Percentiles rank a stretch among this genome's conserved stretches.
phyloP scores from a whole-genome alignment of 345 rosid genomes.

The Eucalyptus curtisii region DNA sequence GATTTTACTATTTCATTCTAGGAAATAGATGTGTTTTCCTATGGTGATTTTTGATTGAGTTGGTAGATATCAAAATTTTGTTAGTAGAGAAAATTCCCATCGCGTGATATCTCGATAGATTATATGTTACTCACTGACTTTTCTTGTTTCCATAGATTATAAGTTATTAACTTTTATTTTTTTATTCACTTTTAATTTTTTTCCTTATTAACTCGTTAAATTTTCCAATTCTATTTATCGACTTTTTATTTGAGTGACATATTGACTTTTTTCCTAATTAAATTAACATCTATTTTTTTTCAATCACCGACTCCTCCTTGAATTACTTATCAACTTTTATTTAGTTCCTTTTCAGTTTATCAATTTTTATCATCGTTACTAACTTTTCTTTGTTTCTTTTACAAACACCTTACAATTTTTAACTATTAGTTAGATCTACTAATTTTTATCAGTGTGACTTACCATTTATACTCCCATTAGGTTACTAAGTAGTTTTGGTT shows the following conservation, averaged over 20 bases:
- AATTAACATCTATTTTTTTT: background rate
- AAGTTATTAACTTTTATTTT: background rate
- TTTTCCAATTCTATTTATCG: background rate
- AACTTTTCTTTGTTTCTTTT: background rate
- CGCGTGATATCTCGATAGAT: background rate
- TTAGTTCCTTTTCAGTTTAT: background rate
- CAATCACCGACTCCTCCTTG: background rate
- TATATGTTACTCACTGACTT: fast-evolving
- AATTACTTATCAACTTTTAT: background rate
- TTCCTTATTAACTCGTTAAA: background rate
- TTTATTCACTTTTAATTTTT: background rate
- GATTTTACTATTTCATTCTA: background rate
- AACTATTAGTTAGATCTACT: background rate
- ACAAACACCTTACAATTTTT: background rate
- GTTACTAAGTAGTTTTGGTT: background rate
- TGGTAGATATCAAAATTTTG: background rate
- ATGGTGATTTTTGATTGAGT: background rate
- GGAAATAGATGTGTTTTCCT: background rate
- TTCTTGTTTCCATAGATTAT: background rate
- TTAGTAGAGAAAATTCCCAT: background rate
- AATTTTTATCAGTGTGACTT: background rate
- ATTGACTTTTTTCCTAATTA: background rate
- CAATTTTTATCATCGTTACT: background rate
- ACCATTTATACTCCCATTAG: background rate
- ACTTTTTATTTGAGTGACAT: background rate